Conservation (phyloP, 208 protist genomes). For the Acanthamoeba culbertsoni region DNA sequence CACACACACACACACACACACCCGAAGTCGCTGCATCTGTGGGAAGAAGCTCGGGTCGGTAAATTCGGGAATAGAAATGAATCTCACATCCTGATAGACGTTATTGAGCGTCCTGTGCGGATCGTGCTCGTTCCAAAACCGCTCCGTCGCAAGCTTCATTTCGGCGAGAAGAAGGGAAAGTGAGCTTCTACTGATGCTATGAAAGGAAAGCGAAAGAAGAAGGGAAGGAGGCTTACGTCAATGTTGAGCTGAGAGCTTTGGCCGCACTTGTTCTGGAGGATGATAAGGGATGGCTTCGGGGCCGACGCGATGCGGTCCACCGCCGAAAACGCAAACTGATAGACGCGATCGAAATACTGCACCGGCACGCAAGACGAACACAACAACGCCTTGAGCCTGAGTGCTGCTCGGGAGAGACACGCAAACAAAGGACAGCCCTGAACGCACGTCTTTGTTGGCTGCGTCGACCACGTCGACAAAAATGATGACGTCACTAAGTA, state of each 20-base stretch:
- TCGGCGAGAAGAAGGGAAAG: too few relatives aligned
- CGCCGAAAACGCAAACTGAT: conserved; percentile 3
- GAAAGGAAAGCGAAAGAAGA: neutral
- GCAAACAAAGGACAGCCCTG: neutral
- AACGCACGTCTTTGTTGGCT: neutral
- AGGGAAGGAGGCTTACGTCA: neutral
- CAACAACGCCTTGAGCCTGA: neutral
- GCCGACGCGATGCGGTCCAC: conserved; percentile 25
- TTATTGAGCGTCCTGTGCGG: neutral
- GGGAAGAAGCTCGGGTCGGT: conserved; percentile 31
- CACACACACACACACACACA: too few relatives aligned
- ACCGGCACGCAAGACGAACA: neutral
- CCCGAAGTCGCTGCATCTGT: neutral
- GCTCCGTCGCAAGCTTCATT: neutral
- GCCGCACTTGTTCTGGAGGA: conserved; percentile 28
- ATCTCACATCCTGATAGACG: conserved; percentile 2
- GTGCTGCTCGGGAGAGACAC: neutral
- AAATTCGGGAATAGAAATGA: neutral
- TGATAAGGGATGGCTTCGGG: conserved; percentile 16
- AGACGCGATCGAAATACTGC: neutral
- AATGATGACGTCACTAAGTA: conserved; percentile 3
- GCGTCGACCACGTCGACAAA: conserved; percentile 24
- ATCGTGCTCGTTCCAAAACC: conserved; percentile 33
- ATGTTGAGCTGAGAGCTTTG: neutral
- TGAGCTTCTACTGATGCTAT: too few relatives aligned